A percentile compares a stretch with the other conserved stretches of the same genome.
Evolutionary conservation across 768 basidiomycete species (phyloP).

Genomic region (Boletus rex-veris): DNA sequence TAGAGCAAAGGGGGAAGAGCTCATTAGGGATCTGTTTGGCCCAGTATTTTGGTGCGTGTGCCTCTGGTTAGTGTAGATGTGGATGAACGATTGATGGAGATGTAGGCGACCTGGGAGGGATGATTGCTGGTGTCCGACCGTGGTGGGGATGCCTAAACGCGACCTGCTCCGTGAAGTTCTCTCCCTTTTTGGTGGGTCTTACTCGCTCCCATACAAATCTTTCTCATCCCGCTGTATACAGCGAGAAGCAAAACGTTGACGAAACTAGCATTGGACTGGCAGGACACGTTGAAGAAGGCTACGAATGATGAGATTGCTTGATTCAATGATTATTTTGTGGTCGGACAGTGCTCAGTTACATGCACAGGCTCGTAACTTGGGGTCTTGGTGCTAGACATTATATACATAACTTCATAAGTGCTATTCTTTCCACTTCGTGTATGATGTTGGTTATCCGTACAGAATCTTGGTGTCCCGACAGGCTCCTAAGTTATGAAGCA

Average conservation of each 20-base stretch:
- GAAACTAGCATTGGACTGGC: slow-evolving; percentile 77
- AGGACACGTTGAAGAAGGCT: slow-evolving; percentile 71
- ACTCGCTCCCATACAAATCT: background rate
- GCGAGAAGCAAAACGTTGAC: slow-evolving; percentile 73
- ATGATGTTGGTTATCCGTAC: too few relatives aligned
- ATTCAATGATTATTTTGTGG: background rate
- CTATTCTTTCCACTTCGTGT: too few relatives aligned
- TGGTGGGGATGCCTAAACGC: slow-evolving; percentile 73
- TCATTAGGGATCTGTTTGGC: slow-evolving; percentile 86
- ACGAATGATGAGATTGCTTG: slow-evolving; percentile 43
- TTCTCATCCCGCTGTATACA: slow-evolving; percentile 28
- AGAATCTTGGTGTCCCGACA: too few relatives aligned
- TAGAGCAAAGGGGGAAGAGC: slow-evolving; percentile 82
- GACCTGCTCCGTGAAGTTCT: slow-evolving; percentile 83
- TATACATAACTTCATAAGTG: too few relatives aligned
- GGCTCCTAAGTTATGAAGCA: too few relatives aligned
- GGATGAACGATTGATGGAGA: background rate
- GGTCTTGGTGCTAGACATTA: too few relatives aligned
- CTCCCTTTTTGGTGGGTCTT: slow-evolving; percentile 64
- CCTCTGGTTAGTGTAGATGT: background rate
- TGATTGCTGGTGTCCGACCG: slow-evolving; percentile 60
- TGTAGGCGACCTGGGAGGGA: slow-evolving; percentile 65
- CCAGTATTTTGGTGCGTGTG: slow-evolving; percentile 80
- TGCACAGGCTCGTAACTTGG: too few relatives aligned
- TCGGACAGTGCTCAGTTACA: too few relatives aligned